Percentiles rank a stretch among this genome's conserved stretches.
phyloP scores from a whole-genome alignment of 495 filamentous ascomycete genomes.

The Amphirosellinia nigrospora region DNA sequence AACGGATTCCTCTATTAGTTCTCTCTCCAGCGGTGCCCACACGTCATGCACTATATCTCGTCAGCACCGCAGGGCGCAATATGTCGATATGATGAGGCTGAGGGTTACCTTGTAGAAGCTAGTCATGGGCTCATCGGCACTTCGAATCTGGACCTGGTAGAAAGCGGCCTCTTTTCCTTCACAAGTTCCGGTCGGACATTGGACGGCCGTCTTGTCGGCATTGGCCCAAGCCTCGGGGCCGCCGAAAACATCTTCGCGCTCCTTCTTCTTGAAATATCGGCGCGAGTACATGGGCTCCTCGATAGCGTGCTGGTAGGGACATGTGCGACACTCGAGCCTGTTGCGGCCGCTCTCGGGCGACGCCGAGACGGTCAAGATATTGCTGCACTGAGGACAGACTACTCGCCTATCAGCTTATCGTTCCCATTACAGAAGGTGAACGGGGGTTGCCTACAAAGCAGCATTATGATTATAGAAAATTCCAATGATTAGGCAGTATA shows the following conservation, averaged over 20 bases:
- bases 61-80: constrained; percentile 28
- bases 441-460: constrained; percentile 63
- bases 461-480: constrained; percentile 54
- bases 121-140: constrained; percentile 98
- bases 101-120: constrained; percentile 82
- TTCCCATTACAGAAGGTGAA: background rate
- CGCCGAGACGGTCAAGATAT: constrained; percentile 74
- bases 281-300: constrained; percentile 76
- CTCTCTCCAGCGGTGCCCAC: constrained; percentile 63
- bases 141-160: constrained; percentile 96
- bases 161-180: constrained; percentile 82
- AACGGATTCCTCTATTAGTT: constrained; percentile 43
- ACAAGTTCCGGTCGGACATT: constrained; percentile 80
- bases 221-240: constrained; percentile 88
- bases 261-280: constrained; percentile 75
- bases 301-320: constrained; percentile 84
- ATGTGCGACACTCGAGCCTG: constrained; percentile 90
- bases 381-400: constrained; percentile 95
- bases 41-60: constrained; percentile 61
- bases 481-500: background rate
- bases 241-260: constrained; percentile 90
- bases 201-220: constrained; percentile 75
- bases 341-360: constrained; percentile 52
- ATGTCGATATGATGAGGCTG: background rate
- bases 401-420: constrained; percentile 9